Conservation (phyloP, 768 basidiomycete species). For the Amanita rubescens region DNA sequence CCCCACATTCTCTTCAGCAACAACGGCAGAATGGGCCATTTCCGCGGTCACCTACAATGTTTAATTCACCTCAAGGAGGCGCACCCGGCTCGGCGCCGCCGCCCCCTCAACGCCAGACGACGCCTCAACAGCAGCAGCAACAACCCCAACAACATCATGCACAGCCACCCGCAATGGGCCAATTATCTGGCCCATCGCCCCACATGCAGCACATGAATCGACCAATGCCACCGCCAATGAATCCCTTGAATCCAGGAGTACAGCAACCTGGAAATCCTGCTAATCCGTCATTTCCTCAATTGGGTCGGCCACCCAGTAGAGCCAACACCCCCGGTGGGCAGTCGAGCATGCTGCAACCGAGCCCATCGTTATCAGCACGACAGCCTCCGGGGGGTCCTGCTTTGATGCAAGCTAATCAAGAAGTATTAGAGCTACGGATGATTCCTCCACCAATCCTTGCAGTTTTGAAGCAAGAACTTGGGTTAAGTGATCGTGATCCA, state of each 20-base stretch:
- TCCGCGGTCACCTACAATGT: conserved; percentile 53
- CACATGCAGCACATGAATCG: conserved; percentile 4
- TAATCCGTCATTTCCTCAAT: conserved; percentile 1
- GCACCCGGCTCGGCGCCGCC: conserved; percentile 12
- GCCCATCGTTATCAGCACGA: conserved; percentile 6
- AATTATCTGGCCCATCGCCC: conserved; percentile 2
- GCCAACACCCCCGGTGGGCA: conserved; percentile 6
- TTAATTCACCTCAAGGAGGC: conserved; percentile 48
- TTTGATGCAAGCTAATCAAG: background rate
- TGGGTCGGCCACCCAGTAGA: conserved; percentile 7
- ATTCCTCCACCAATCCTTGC: background rate
- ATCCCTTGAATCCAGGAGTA: background rate
- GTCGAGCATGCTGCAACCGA: conserved; percentile 5
- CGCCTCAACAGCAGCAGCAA: conserved; percentile 25
- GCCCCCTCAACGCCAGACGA: conserved; percentile 11
- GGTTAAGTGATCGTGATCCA: conserved; percentile 1
- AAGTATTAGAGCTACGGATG: conserved; percentile 1
- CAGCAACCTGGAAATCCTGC: conserved; percentile 6
- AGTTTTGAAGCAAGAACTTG: background rate
- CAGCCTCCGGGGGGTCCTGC: conserved; percentile 6
- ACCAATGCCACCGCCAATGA: conserved; percentile 6
- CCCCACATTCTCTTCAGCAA: conserved; percentile 15
- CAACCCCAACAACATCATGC: conserved; percentile 19
- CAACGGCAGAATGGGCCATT: conserved; percentile 43
- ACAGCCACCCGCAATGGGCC: conserved; percentile 16